Evolutionary conservation across 2,329 filamentous ascomycete genomes (phyloP), one percentile per base, ranked within the genome.

Genomic region (Didymella pinodella): DNA sequence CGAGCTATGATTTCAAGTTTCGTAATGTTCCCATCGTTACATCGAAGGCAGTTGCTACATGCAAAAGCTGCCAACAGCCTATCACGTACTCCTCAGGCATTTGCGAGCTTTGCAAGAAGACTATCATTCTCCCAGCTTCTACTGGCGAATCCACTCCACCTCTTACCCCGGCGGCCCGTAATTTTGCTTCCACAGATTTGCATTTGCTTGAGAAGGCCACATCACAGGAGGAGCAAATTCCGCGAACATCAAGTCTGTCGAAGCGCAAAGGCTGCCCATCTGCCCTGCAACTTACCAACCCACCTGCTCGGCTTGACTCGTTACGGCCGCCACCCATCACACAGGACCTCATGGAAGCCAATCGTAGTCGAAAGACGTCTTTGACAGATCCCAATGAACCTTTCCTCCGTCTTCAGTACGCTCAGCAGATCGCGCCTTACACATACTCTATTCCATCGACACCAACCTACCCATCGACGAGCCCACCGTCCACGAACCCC

Each of bases 51-150:
- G 62, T 73, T 7, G 67, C 73, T 22, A 70, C 59, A 11, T 77
- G 74, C 61, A 75, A 73, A 49, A 63, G 63, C 10, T 77, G 74
- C 54, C 65, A 70, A 25, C 58, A 65, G 34, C 46, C 71, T 7
- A 73, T 75, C 18, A 66, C 58, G 1, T 72, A 72, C 10, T 40
- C 64, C 16, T 68, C 67, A 7, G 70, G 70, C 1, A 63, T 75
- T 25, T 76, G 74, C 44, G 68, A 74, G 52, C 61, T 56, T 14
- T 76, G 74, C 60, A 73, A 66, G 29, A 74, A 63, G 61, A 73
- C 60, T 25, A 69, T 74, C 26, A 51, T 72, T 18, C 57, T 73
- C 6, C 51, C 66, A 1, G 56, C 63, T 2, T 20, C 53, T 20
- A 54, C 57, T 14, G 70, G 67, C 22, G 66, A 71, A 50, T 60